These are phyloP conservation scores for Cyathus striatus DNA, from an alignment of 768 basidiomycete species.

Conservation along the genomic window DNA sequence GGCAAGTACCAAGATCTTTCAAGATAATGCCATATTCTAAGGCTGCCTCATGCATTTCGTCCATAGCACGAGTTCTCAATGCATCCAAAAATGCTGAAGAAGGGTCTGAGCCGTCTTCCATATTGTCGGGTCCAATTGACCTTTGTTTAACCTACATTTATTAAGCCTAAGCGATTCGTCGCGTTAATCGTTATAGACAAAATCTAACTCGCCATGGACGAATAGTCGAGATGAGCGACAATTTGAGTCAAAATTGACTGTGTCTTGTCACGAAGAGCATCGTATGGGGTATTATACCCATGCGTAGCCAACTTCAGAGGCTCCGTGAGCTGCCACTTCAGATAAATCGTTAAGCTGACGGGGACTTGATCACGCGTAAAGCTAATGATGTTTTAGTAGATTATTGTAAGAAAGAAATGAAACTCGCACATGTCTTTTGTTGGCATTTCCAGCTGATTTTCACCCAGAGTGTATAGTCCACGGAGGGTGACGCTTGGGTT, in stretches of 20 bases:
- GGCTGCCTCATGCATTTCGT: conserved; percentile 78
- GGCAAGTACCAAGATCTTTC: conserved; percentile 71
- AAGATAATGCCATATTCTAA: conserved; percentile 80
- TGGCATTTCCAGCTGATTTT: conserved; percentile 83
- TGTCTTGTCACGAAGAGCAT: conserved; percentile 75
- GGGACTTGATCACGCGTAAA: conserved; percentile 87
- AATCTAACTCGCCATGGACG: conserved; percentile 36
- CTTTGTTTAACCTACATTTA: conserved; percentile 69
- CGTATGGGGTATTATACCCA: conserved; percentile 81
- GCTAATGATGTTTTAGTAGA: conserved; percentile 23
- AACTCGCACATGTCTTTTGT: conserved; percentile 75
- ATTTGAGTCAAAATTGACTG: conserved; percentile 87
- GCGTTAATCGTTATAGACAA: too few relatives aligned
- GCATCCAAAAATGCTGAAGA: conserved; percentile 81
- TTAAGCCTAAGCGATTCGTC: conserved; percentile 5
- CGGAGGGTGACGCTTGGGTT: conserved; percentile 80
- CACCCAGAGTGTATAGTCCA: conserved; percentile 75
- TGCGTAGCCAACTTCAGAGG: conserved; percentile 69
- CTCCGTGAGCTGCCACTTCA: conserved; percentile 65
- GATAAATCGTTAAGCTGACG: conserved; percentile 76
- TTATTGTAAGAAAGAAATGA: not conserved
- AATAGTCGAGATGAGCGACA: conserved; percentile 65
- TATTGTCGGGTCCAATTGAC: conserved; percentile 68
- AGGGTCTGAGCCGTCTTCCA: conserved; percentile 65
- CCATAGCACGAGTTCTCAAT: conserved; percentile 77